Percentiles rank a stretch among this genome's conserved stretches.
Conservation (phyloP, 73 alveolate genomes). For the Tetrahymena thermophila region DNA sequence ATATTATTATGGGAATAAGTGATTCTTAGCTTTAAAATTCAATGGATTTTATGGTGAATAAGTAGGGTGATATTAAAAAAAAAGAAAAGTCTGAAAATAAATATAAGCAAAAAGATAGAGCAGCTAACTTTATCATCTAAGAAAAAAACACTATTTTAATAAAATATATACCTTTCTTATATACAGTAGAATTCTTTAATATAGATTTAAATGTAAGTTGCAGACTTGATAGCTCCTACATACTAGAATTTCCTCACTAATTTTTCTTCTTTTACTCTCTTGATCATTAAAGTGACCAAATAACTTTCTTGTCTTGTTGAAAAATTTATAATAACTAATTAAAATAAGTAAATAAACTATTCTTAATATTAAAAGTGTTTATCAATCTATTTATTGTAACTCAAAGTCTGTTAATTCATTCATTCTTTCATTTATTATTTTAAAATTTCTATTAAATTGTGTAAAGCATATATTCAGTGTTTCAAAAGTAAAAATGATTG, state of each 20-base stretch:
- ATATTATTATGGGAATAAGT: background rate
- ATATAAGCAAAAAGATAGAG: background rate
- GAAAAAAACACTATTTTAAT: background rate
- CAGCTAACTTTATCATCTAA: background rate
- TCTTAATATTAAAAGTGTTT: too few species aligned
- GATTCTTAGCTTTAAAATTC: background rate
- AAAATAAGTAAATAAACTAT: background rate
- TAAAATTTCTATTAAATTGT: too few species aligned
- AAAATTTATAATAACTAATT: background rate
- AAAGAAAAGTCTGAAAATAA: background rate
- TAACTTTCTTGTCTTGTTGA: background rate
- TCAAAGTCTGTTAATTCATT: too few species aligned
- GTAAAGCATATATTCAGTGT: too few species aligned
- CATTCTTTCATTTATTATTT: too few species aligned
- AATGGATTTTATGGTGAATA: background rate
- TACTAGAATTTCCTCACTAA: background rate
- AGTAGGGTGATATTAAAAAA: background rate
- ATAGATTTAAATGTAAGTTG: background rate
- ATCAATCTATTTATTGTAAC: too few species aligned
- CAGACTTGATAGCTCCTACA: background rate
- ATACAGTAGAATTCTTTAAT: background rate
- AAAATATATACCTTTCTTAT: background rate
- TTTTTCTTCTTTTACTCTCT: background rate
- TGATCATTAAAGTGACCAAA: background rate
- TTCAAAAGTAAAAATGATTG: too few species aligned